Evolutionary conservation across 2,329 filamentous ascomycete genomes (phyloP).

Genomic region (Fusarium sp.): DNA sequence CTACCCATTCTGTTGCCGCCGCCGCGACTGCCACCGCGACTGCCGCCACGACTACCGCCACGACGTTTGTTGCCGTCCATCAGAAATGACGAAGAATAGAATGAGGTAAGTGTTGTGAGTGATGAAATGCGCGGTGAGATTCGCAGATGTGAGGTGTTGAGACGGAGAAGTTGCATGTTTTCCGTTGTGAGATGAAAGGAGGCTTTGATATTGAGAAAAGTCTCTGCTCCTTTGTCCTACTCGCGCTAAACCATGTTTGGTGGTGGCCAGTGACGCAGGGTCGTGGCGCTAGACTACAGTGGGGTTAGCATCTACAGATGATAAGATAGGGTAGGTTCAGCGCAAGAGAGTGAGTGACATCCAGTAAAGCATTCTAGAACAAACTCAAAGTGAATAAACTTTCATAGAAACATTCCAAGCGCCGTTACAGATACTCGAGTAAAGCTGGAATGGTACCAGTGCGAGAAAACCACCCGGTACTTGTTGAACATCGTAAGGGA

Average conservation of each 20-base stretch:
- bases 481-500: background rate
- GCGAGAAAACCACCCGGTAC: background rate
- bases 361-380: background rate
- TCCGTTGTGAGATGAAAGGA: slow-evolving; percentile 3
- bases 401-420: background rate
- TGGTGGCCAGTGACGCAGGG: background rate
- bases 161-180: slow-evolving; percentile 21
- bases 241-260: background rate
- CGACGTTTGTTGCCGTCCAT: slow-evolving; percentile 32
- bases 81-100: background rate
- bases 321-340: slow-evolving; percentile 1
- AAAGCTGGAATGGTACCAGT: background rate
- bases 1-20: background rate
- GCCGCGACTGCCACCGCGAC: slow-evolving; percentile 9
- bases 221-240: slow-evolving; percentile 21
- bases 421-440: background rate
- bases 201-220: slow-evolving; percentile 30
- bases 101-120: background rate
- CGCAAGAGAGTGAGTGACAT: background rate
- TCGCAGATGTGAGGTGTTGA: slow-evolving; percentile 5
- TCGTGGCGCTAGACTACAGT: background rate
- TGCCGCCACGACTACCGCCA: slow-evolving; percentile 14
- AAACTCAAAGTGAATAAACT: background rate
- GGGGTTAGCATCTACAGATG: background rate
- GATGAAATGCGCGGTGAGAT: background rate